Evolutionary conservation across 208 protist genomes (phyloP), one percentile per base, ranked within the genome.

Genomic region (Herpetomonas tarakana): DNA sequence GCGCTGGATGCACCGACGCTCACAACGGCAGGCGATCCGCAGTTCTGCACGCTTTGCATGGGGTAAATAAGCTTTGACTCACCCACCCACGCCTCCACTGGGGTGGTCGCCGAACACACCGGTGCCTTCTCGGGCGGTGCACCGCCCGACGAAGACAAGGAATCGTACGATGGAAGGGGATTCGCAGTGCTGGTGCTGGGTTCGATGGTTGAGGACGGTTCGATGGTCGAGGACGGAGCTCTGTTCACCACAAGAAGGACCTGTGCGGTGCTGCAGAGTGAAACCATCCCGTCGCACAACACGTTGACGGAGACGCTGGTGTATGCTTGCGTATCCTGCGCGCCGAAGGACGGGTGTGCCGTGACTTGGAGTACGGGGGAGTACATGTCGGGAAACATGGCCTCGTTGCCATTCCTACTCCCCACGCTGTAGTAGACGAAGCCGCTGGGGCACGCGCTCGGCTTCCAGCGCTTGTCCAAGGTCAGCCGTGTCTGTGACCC

Each of bases 231-330:
- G 3, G n/a, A 3, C 29, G 21, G 35, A 3, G 28, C 58, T 52
- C 25, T 19, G 56, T 58, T 74, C 27, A 30, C 30, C 31, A 62
- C 66, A 2, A n/a, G n/a, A n/a, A n/a, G n/a, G n/a, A n/a, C n/a
- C n/a, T n/a, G n/a, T n/a, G n/a, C n/a, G n/a, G n/a, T n/a, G n/a
- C n/a, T n/a, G n/a, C n/a, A n/a, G n/a, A n/a, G n/a, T n/a, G 61
- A 29, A 0, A 65, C 85, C 56, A 73, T 65, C n/a, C 61, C 68
- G 68, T 81, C 69, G 59, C 83, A 93, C 50, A 59, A 45, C 21
- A 88, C 70, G 19, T 28, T 52, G 19, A 93, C 9, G 7, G 71
- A 46, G 47, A 76, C 68, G 16, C 52, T 68, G 4, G 50, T 65
- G 52, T 41, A 41, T 6, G 35, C 35, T 68, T 67, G 26, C 66